Base-by-base conservation (phyloP, 2,329 filamentous ascomycete genomes). In the Incumbomyces lentus region DNA sequence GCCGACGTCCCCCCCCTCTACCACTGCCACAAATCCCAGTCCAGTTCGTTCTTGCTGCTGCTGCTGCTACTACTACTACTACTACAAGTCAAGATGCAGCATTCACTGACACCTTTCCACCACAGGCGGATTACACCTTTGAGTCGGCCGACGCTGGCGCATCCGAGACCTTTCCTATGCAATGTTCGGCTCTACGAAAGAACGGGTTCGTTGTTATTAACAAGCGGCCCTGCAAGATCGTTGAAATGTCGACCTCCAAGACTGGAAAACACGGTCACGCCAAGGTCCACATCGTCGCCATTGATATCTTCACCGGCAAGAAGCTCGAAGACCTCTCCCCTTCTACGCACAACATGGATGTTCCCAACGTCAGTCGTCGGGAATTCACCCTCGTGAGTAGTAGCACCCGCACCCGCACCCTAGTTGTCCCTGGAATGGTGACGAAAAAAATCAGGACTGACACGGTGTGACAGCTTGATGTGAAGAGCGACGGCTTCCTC, bases 251-350 rank as follows among this genome's bases (percentile, higher is more conserved):
- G 61, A 98, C 92, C 77, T 98, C 92, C 72, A 98, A 98, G 89
- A 98, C 92, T 61, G 92, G 92, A 75, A 98, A 98, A 87, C 92
- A 98, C 85, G 92, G 92, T 72, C 93, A 98, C 86, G 92, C 92
- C 75, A 98, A 98, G 84, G 92, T 98, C 70, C 90, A 98, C 76
- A 76, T 98, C 63, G 84, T 95, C 65, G 92, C 88, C 68, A 81
- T 93, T 70, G 92, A 98, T 71, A 96, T 98, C 78, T 98, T 98
- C 84, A 98, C 89, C 59, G 79, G 79, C 81, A 98, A 95, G 86
- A 98, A 98, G 83, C 80, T 95, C 59, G 92, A 98, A 78, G 93
- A 98, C 76, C 82, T 98, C 55, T 95, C 83, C 72, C 92, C 92
- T 61, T 98, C 92, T 68, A 98, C 92, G 78, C 79, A 82, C 74